phyloP scores from a whole-genome alignment of 2,329 filamentous ascomycete genomes.

The Claviceps maximensis region DNA sequence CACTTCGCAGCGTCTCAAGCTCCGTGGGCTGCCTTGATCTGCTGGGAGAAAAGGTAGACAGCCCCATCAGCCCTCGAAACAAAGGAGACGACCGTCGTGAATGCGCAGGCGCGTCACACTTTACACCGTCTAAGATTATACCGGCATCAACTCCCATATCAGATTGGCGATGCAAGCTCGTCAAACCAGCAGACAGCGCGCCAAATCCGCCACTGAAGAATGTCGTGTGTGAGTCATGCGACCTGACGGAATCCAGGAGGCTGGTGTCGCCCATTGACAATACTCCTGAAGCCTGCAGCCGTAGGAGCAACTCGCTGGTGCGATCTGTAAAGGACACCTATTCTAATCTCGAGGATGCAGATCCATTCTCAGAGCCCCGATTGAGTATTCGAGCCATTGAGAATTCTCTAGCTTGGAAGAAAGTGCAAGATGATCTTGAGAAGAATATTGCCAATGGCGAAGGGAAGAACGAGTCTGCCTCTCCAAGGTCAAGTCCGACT shows the following conservation, averaged over 20 bases:
- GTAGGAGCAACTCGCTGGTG: background rate
- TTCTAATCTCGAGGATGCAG: slow-evolving; percentile 1
- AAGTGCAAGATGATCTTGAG: slow-evolving; percentile 10
- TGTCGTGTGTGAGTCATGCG: slow-evolving; percentile 7
- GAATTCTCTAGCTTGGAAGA: slow-evolving; percentile 14
- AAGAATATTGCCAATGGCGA: slow-evolving; percentile 1
- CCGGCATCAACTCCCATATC: slow-evolving; percentile 3
- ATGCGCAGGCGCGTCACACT: background rate
- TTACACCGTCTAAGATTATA: background rate
- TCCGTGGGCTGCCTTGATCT: background rate
- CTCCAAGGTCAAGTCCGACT: background rate
- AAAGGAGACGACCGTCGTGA: background rate
- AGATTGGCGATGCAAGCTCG: slow-evolving; percentile 7
- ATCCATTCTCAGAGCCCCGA: slow-evolving; percentile 8
- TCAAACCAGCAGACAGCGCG: background rate
- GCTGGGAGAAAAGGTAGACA: background rate
- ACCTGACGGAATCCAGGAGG: background rate
- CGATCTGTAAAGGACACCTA: background rate
- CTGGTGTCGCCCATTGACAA: background rate
- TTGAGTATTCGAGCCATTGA: slow-evolving; percentile 17
- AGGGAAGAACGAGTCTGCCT: background rate
- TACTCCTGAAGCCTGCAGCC: background rate
- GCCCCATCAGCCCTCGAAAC: background rate
- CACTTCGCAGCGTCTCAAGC: slow-evolving; percentile 5
- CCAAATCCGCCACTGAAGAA: background rate